Evolutionary conservation across 2,329 filamentous ascomycete species (phyloP).

Genomic region (Nemania abortiva): DNA sequence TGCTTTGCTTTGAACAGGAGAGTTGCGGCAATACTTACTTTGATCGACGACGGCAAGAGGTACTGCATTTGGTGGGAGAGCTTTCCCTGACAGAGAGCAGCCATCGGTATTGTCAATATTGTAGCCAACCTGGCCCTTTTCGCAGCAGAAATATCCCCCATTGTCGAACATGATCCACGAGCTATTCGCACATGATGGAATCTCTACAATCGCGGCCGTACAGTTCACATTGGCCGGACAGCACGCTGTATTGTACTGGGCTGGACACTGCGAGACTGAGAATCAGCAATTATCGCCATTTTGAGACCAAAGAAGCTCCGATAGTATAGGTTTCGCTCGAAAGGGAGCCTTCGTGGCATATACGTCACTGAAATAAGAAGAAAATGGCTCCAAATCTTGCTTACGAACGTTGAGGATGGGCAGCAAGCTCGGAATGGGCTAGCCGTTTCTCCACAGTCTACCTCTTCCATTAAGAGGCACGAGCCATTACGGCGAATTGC

Average conservation of each 20-base stretch:
- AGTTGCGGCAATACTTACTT: conserved; percentile 29
- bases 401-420: conserved; percentile 39
- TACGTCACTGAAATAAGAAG: not conserved
- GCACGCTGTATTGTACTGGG: conserved; percentile 29
- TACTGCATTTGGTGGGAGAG: conserved; percentile 34
- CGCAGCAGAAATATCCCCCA: conserved; percentile 42
- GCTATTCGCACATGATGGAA: conserved; percentile 38
- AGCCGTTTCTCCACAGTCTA: conserved; percentile 38
- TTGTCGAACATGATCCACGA: conserved; percentile 45
- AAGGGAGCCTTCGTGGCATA: not conserved
- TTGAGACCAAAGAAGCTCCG: not conserved
- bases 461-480: conserved; percentile 31
- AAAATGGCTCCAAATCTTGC: conserved; percentile 5
- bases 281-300: conserved; percentile 3
- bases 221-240: conserved; percentile 39
- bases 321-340: not conserved
- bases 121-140: conserved; percentile 38
- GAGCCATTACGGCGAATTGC: conserved; percentile 41
- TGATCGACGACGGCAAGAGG: conserved; percentile 39
- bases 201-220: conserved; percentile 34
- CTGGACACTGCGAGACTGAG: conserved; percentile 9
- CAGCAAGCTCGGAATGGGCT: conserved; percentile 41
- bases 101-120: conserved; percentile 32
- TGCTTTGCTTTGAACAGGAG: not conserved
- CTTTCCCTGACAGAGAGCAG: conserved; percentile 31